Evolutionary conservation across 306 rosid species (phyloP).

Genomic region (Calophaca sinica): DNA sequence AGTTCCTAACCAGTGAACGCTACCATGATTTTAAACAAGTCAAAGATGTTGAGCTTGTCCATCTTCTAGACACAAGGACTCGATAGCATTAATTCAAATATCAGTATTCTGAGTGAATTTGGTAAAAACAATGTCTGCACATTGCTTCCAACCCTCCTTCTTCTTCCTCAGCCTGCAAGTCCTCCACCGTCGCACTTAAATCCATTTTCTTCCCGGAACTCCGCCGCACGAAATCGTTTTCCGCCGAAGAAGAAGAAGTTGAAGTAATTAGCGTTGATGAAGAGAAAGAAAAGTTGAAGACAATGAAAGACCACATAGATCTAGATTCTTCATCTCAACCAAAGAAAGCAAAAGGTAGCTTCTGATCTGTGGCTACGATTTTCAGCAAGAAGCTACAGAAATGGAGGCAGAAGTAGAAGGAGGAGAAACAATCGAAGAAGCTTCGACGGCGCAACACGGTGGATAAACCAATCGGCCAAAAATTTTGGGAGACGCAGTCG

Average conservation of each 20-base stretch:
- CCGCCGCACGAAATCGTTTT: slow-evolving; percentile 86
- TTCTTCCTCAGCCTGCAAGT: slow-evolving; percentile 65
- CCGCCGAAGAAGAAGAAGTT: slow-evolving; percentile 60
- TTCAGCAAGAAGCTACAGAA: slow-evolving; percentile 92
- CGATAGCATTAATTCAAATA: slow-evolving; percentile 3
- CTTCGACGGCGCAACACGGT: slow-evolving; percentile 62
- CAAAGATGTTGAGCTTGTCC: slow-evolving; percentile 30
- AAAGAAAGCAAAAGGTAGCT: slow-evolving; percentile 71
- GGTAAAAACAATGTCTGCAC: neutral
- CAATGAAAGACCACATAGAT: slow-evolving; percentile 89
- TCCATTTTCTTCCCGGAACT: slow-evolving; percentile 87
- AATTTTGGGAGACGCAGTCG: slow-evolving; percentile 90
- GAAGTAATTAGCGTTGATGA: neutral
- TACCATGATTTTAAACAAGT: slow-evolving; percentile 25
- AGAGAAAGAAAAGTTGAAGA: slow-evolving; percentile 61
- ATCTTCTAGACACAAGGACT: slow-evolving; percentile 26
- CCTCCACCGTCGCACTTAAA: slow-evolving; percentile 74
- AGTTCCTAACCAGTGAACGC: slow-evolving; percentile 21
- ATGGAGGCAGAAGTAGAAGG: slow-evolving; percentile 90
- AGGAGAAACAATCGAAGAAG: slow-evolving; percentile 73
- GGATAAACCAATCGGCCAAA: slow-evolving; percentile 86
- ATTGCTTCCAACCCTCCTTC: slow-evolving; percentile 48
- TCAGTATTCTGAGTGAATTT: slow-evolving; percentile 15
- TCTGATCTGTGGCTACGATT: slow-evolving; percentile 91
- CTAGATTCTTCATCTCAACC: slow-evolving; percentile 71